Base-by-base conservation (phyloP, 148 eudicot species). In the Camellia lanceoleosa region DNA sequence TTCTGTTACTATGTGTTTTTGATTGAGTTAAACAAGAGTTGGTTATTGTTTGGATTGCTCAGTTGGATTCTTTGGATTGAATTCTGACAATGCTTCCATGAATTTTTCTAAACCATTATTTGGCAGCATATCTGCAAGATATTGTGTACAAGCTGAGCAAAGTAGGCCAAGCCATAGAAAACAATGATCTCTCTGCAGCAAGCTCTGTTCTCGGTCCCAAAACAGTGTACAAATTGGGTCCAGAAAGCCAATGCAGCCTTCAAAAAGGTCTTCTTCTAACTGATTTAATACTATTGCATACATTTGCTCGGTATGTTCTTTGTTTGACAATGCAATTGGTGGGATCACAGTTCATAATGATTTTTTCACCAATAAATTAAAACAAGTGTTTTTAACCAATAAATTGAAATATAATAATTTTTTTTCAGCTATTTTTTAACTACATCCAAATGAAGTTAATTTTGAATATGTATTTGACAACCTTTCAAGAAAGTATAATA, bases 101-200 rank as follows among this genome's bases (percentile, higher is more conserved):
- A 58, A 58, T 30, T 61, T 44, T 13, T 60, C 78, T 75, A 61
- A 75, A 54, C 43, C 51, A 12, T 68, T 18, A 7, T 5, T 58
- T 2, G 11, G n/a, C 94, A 98, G 82, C n/a, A 72, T 96, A 91
- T 82, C 80, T 97, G 82, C 99, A 97, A 91, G 97, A 92, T 43
- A 83, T 92, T 10, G 92, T 97, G 64, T 97, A 89, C 87, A 92
- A 88, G 87, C 87, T 97, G 55, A 92, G 95, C 77, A 79, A 86
- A 85, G 90, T 92, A 16, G 99, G 97, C 30, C 93, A 93, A 87
- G 99, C 99, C n/a, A 91, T 97, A 62, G 99, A 94, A n/a, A 90
- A 88, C 80, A 91, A 93, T 81, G 98, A 97, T 82, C 89, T 97
- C 3, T 77, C 87, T 20, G 98, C n/a, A n/a, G 97, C n/a, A 71